phyloP scores from a whole-genome alignment of 2,329 filamentous ascomycete genomes.

The Fusarium devonianum region DNA sequence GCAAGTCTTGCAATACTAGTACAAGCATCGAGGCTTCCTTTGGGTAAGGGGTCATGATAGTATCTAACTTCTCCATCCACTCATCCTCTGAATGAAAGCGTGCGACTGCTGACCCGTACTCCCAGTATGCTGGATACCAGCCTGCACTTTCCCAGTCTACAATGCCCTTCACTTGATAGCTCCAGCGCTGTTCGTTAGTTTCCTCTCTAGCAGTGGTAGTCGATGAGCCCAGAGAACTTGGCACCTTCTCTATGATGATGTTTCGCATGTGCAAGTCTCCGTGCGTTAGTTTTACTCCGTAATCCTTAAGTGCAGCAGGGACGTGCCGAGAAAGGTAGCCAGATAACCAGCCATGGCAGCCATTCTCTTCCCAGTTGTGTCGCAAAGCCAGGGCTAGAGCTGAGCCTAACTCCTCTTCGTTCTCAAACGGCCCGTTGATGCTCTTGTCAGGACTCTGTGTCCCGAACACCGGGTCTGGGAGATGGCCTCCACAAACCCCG shows the following conservation, averaged over 20 bases:
- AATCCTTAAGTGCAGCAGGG: slow-evolving; percentile 1
- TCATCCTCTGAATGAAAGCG: slow-evolving; percentile 7
- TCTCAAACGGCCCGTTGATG: slow-evolving; percentile 12
- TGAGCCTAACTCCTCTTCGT: slow-evolving; percentile 5
- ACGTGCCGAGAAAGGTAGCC: slow-evolving; percentile 10
- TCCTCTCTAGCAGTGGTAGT: too few species aligned
- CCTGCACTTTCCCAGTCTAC: slow-evolving; percentile 19
- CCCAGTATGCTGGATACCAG: slow-evolving; percentile 20
- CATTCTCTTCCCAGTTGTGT: background rate
- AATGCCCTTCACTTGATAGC: slow-evolving; percentile 8
- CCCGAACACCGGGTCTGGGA: background rate
- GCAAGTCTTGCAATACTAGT: slow-evolving; percentile 6
- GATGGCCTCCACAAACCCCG: background rate
- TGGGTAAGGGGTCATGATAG: slow-evolving; percentile 14
- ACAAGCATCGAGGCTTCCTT: slow-evolving; percentile 10
- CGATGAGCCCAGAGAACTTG: background rate
- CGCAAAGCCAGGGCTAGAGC: slow-evolving; percentile 10
- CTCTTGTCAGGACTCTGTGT: background rate
- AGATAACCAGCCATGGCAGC: slow-evolving; percentile 5
- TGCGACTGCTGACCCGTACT: slow-evolving; percentile 13
- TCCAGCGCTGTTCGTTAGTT: background rate
- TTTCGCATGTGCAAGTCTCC: slow-evolving; percentile 18
- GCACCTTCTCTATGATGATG: slow-evolving; percentile 11
- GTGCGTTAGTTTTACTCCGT: slow-evolving; percentile 16
- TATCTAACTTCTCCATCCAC: slow-evolving; percentile 8